Evolutionary conservation across 768 basidiomycete species (phyloP).

Genomic region (Mycena kentingensis): DNA sequence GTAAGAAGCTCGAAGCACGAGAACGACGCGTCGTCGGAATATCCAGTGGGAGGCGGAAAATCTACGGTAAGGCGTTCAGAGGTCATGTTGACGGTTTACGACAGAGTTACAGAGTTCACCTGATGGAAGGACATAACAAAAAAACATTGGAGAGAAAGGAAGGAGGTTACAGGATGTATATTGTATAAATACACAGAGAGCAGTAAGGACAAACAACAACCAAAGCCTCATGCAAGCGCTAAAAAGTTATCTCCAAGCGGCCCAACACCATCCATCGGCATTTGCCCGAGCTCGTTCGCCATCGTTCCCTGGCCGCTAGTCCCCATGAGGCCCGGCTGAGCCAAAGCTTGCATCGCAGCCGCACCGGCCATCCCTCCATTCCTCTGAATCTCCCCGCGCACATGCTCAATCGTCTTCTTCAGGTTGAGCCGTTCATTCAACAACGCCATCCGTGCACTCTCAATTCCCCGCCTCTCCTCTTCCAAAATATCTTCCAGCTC

Average conservation of each 20-base stretch:
- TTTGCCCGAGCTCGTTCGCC: slow-evolving; percentile 51
- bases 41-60: no score
- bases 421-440: slow-evolving; percentile 76
- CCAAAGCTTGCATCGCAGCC: slow-evolving; percentile 33
- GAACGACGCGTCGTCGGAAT: no score
- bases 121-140: neutral
- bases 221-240: slow-evolving; percentile 41
- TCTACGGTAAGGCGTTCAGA: no score
- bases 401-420: slow-evolving; percentile 70
- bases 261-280: slow-evolving; percentile 51
- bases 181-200: slow-evolving; percentile 2
- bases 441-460: slow-evolving; percentile 77
- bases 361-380: slow-evolving; percentile 44
- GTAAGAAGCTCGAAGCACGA: no score
- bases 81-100: no score
- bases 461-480: slow-evolving; percentile 83
- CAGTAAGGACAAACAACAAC: slow-evolving; percentile 4
- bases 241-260: slow-evolving; percentile 58
- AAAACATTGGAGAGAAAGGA: neutral
- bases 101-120: neutral
- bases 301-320: slow-evolving; percentile 63
- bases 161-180: neutral
- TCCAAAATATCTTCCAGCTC: slow-evolving; percentile 91
- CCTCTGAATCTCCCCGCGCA: slow-evolving; percentile 64
- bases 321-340: slow-evolving; percentile 45